A percentile compares a stretch with the other conserved stretches of the same genome.
These are phyloP conservation scores for Acacia confusa DNA, from an alignment of 306 rosid species.

Conservation along the genomic window DNA sequence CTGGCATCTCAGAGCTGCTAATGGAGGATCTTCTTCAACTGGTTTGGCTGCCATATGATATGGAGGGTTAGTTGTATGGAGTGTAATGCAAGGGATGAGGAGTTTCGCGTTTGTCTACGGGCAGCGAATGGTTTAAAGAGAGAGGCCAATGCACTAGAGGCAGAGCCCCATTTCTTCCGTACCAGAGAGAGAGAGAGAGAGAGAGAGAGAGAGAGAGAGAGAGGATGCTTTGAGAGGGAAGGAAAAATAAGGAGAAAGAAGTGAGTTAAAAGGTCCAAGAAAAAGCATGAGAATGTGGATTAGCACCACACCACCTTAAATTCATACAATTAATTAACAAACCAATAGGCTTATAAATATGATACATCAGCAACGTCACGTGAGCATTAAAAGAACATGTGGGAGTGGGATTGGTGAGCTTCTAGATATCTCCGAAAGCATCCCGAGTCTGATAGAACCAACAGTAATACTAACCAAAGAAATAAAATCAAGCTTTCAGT, in stretches of 20 bases:
- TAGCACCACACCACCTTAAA: slow-evolving; percentile 42
- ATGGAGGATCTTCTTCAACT: slow-evolving; percentile 40
- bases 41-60: slow-evolving; percentile 53
- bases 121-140: slow-evolving; percentile 10
- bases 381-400: slow-evolving; percentile 14
- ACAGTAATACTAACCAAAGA: not conserved
- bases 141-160: not conserved
- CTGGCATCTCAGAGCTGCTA: slow-evolving; percentile 48
- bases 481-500: not conserved
- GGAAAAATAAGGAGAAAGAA: slow-evolving; percentile 29
- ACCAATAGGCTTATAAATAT: slow-evolving; percentile 26
- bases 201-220: not conserved
- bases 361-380: slow-evolving; percentile 43
- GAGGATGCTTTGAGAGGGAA: slow-evolving; percentile 2
- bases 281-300: slow-evolving; percentile 38
- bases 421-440: not conserved
- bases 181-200: not conserved
- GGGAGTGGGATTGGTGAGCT: not conserved
- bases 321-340: not conserved
- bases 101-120: not conserved
- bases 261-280: slow-evolving; percentile 11
- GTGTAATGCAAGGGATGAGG: slow-evolving; percentile 9
- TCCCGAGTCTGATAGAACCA: not conserved
- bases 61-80: slow-evolving; percentile 13
- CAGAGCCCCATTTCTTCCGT: not conserved